These are phyloP conservation scores for Suillus clintonianus DNA, from an alignment of 768 basidiomycete species.

Conservation along the genomic window DNA sequence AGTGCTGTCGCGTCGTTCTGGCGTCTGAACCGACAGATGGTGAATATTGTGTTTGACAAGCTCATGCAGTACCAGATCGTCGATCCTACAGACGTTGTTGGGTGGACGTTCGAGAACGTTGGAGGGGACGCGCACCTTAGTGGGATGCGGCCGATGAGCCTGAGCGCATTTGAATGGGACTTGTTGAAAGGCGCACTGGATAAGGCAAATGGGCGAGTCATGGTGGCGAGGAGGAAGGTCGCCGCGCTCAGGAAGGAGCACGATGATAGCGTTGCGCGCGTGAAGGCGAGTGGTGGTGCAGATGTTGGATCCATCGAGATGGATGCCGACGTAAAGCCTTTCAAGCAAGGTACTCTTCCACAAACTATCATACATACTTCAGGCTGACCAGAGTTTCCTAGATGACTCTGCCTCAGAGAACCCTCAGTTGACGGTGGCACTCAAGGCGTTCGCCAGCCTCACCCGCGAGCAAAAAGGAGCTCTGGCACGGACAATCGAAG, in stretches of 20 bases:
- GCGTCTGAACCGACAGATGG: conserved; percentile 82
- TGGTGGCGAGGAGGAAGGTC: conserved; percentile 74
- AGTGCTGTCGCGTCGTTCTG: conserved; percentile 76
- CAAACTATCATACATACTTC: neutral
- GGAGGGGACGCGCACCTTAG: conserved; percentile 41
- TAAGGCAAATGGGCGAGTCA: conserved; percentile 88
- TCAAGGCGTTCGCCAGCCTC: conserved; percentile 75
- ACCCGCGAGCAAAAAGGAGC: conserved; percentile 77
- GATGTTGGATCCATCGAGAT: conserved; percentile 60
- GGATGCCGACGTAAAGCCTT: conserved; percentile 71
- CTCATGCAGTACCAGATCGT: conserved; percentile 98
- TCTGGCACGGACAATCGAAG: conserved; percentile 69
- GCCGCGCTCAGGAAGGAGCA: conserved; percentile 81
- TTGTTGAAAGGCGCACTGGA: conserved; percentile 79
- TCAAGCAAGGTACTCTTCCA: conserved; percentile 36
- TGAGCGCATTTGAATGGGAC: conserved; percentile 82
- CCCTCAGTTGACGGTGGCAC: conserved; percentile 65
- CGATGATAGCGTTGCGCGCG: conserved; percentile 79
- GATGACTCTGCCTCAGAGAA: conserved; percentile 58
- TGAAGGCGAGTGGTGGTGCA: conserved; percentile 60
- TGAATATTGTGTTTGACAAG: conserved; percentile 94
- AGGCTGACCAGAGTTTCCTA: conserved; percentile 15
- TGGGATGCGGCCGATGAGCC: conserved; percentile 35
- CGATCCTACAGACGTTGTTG: conserved; percentile 88
- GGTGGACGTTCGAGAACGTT: conserved; percentile 75